Conservation (phyloP, 2,329 filamentous ascomycete species). For the Furcasterigmium furcatum region DNA sequence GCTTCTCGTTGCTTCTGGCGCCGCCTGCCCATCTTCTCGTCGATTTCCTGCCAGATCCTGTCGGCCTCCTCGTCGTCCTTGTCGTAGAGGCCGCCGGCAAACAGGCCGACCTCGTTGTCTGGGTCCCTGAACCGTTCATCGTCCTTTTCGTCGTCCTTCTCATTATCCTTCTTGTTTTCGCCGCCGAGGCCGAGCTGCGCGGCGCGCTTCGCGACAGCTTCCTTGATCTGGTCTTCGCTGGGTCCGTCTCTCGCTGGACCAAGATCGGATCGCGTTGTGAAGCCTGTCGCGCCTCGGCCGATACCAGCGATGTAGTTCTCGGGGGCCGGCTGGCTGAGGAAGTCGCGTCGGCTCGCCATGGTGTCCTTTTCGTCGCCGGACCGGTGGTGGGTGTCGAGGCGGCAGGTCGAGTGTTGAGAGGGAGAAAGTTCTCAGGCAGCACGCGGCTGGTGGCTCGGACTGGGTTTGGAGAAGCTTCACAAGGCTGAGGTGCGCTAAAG, state of each 20-base stretch:
- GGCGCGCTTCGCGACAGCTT: conserved; percentile 90
- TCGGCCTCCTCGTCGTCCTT: conserved; percentile 98
- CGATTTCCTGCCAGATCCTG: conserved; percentile 90
- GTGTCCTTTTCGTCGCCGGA: conserved; percentile 12
- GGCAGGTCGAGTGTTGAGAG: conserved; percentile 1
- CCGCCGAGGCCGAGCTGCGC: conserved; percentile 72
- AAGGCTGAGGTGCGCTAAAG: conserved; percentile 2
- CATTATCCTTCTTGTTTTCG: conserved; percentile 66
- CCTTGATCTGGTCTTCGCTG: conserved; percentile 97
- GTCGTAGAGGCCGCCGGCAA: conserved; percentile 93
- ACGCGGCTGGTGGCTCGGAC: neutral
- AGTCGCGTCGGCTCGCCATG: conserved; percentile 72
- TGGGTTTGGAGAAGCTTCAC: neutral
- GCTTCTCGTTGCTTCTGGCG: conserved; percentile 90
- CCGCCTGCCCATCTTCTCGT: conserved; percentile 94
- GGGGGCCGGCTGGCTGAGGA: conserved; percentile 79
- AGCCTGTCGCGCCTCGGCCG: conserved; percentile 94
- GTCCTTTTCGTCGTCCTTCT: conserved; percentile 69
- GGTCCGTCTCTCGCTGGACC: conserved; percentile 93
- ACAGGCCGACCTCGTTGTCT: conserved; percentile 93
- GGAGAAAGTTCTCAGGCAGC: too few species aligned
- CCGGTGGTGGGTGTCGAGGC: neutral
- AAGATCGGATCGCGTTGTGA: conserved; percentile 94
- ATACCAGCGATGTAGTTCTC: conserved; percentile 94
- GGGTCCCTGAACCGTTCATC: conserved; percentile 90